Conservation (phyloP, 768 basidiomycete genomes). For the Cyathus striatus region DNA sequence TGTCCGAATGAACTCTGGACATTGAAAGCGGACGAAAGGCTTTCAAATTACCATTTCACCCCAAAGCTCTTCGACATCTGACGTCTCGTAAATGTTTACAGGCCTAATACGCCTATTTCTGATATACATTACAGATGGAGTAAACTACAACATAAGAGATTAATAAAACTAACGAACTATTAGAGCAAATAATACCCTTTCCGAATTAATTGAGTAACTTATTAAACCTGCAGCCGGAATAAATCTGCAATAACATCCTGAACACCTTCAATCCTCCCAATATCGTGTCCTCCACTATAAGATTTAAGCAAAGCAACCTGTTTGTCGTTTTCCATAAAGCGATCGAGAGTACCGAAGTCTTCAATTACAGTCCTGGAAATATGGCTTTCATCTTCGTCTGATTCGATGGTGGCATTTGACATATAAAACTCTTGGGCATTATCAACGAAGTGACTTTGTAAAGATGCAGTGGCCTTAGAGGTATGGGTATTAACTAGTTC, state of each 20-base stretch:
- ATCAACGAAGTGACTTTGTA: conserved; percentile 26
- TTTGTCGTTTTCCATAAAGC: conserved; percentile 19
- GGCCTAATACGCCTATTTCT: too few species aligned
- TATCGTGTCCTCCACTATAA: conserved; percentile 51
- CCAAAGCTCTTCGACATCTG: too few species aligned
- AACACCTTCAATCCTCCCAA: conserved; percentile 61
- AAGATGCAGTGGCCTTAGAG: conserved; percentile 27
- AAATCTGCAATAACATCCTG: conserved; percentile 54
- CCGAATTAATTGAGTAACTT: too few species aligned
- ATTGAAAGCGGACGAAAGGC: too few species aligned
- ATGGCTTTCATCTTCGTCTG: conserved; percentile 29
- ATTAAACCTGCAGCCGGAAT: too few species aligned
- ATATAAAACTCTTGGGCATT: conserved; percentile 39
- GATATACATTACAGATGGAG: too few species aligned
- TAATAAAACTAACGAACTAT: too few species aligned
- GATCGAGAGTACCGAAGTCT: conserved; percentile 39
- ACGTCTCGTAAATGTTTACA: too few species aligned
- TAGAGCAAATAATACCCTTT: too few species aligned
- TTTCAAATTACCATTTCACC: too few species aligned
- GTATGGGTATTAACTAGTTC: conserved; percentile 56
- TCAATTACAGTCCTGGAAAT: conserved; percentile 38
- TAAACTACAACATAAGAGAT: too few species aligned
- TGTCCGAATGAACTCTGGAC: too few species aligned
- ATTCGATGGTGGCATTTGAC: conserved; percentile 28
- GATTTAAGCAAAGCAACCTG: conserved; percentile 57